These are phyloP conservation scores for Panicum hallii DNA, from an alignment of 202 grass and related monocot species.

Conservation along the genomic window DNA sequence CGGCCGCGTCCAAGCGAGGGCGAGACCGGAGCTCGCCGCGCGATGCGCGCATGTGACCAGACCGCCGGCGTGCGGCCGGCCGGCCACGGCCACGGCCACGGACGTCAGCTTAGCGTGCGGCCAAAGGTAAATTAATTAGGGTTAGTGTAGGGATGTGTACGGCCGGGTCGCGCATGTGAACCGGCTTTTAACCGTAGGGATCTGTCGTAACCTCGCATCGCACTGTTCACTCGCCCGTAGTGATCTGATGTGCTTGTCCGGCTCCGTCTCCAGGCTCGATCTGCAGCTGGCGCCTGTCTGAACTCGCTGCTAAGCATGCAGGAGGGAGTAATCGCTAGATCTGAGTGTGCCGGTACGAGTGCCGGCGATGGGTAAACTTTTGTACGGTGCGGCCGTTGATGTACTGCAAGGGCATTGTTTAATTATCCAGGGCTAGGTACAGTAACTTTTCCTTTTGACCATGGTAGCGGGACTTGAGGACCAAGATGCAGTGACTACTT, in stretches of 20 bases:
- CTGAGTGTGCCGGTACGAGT: not conserved
- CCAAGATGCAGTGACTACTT: not conserved
- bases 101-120: not conserved
- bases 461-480: not conserved
- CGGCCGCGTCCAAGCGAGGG: not conserved
- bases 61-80: slow-evolving; percentile 22
- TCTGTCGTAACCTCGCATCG: slow-evolving; percentile 35
- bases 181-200: not conserved
- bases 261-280: not conserved
- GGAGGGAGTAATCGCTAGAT: not conserved
- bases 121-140: slow-evolving; percentile 35
- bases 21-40: not conserved
- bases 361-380: not conserved
- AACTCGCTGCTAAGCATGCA: no score
- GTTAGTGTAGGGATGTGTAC: not conserved
- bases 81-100: not conserved
- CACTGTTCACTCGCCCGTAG: not conserved
- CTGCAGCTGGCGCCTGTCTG: not conserved
- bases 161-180: not conserved
- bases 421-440: not conserved
- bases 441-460: not conserved
- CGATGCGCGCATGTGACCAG: slow-evolving; percentile 30
- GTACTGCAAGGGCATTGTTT: not conserved
- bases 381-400: slow-evolving; percentile 16
- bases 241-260: not conserved